Evolutionary conservation across 768 basidiomycete genomes (phyloP).

Genomic region (Agaricus subrufescens): DNA sequence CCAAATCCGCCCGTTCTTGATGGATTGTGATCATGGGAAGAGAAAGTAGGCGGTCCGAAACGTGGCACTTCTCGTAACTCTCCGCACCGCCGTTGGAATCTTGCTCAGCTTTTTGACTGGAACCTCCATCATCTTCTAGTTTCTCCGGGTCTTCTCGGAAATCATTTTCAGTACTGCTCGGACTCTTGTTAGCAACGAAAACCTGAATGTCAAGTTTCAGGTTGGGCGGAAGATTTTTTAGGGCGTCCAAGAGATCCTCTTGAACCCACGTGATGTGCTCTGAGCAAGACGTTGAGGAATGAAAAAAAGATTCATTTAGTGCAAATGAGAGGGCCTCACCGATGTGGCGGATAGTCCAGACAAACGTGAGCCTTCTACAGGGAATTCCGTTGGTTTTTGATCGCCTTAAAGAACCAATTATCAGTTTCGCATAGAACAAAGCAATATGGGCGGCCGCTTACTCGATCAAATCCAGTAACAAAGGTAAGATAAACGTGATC

Average conservation of each 20-base stretch:
- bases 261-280: conserved; percentile 44
- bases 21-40: conserved; percentile 14
- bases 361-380: conserved; percentile 31
- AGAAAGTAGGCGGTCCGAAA: background rate
- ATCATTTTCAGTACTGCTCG: background rate
- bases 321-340: conserved; percentile 19
- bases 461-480: conserved; percentile 39
- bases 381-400: conserved; percentile 18
- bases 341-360: conserved; percentile 40
- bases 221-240: conserved; percentile 22
- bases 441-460: conserved; percentile 14
- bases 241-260: conserved; percentile 27
- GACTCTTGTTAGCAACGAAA: conserved; percentile 29
- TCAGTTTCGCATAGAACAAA: background rate
- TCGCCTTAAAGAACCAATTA: conserved; percentile 16
- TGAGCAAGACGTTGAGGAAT: conserved; percentile 2
- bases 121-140: conserved; percentile 18
- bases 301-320: background rate
- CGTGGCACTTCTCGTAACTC: conserved; percentile 21
- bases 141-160: conserved; percentile 13
- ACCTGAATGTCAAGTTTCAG: conserved; percentile 34
- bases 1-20: conserved; percentile 33
- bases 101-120: background rate
- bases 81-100: conserved; percentile 14
- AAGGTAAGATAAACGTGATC: conserved; percentile 40